These are phyloP conservation scores for Diaporthe humulicola DNA, from an alignment of 2,329 filamentous ascomycete genomes.

Conservation along the genomic window DNA sequence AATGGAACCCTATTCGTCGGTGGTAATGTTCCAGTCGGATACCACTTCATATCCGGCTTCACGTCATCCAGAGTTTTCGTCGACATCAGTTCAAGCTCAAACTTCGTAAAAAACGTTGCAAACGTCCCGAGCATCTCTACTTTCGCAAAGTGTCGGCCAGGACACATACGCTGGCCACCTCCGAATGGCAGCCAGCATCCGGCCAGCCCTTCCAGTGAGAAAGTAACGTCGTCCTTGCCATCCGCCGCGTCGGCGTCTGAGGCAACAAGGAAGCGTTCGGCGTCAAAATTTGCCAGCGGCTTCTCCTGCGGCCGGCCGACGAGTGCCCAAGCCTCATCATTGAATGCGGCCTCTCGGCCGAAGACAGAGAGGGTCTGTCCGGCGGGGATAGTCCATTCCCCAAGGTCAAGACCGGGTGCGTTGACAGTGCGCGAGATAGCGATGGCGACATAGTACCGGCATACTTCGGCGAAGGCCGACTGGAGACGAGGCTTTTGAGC, in stretches of 20 bases:
- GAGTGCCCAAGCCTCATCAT: neutral
- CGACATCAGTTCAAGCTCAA: neutral
- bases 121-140: neutral
- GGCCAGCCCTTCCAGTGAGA: neutral
- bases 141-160: neutral
- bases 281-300: neutral
- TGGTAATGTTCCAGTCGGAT: neutral
- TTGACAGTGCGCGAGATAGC: neutral
- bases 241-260: neutral
- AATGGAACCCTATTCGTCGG: neutral
- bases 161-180: neutral
- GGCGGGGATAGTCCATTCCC: neutral
- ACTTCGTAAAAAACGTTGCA: neutral
- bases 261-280: neutral
- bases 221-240: neutral
- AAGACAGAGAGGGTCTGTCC: neutral
- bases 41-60: neutral
- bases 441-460: neutral
- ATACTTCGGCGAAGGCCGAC: neutral
- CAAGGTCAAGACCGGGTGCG: neutral
- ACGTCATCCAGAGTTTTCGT: neutral
- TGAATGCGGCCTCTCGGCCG: neutral
- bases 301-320: neutral
- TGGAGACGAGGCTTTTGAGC: neutral
- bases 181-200: neutral